Base-by-base conservation (phyloP, 495 filamentous ascomycete genomes). In the Penicillium cataractarum region DNA sequence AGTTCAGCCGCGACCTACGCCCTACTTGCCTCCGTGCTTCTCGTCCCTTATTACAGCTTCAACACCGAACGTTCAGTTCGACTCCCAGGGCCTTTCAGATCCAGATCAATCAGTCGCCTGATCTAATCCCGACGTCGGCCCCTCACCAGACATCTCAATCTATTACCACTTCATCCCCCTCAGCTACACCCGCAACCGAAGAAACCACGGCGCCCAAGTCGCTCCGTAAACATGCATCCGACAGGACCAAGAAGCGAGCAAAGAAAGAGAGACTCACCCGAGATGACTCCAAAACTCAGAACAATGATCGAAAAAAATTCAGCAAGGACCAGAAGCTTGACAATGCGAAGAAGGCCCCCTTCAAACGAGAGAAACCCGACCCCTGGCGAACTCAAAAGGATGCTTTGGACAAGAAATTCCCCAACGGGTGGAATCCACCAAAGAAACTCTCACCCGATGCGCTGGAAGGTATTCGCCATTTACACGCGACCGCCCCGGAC, bases 381-480 rank as follows among this genome's bases (percentile, higher is more conserved):
- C 50, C 55, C 3, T 97, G 93, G 93, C 81, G 84, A 65, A 75
- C 86, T 10, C 86, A 96, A 50, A 96, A 96, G 73, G 73, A 71
- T 1, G 86, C 84, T 0, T 71, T 94, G 19, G 76, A 86, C 57
- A 67, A 81, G 31, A 97, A 97, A 70, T 96, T 97, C 66, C 82
- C 86, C 1, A 73, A 66, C 0, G 87, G 88, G 7, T 99, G 94
- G 93, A 78, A 82, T 42, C 92, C 95, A 24, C 80, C 81, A 27
- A 98, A 96, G 76, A 87, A 87, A 59, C 85, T 99, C 2, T 98
- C 95, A 0, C 95, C 94, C 0, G 93, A 97, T 73, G 91, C 94
- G 12, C 71, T 96, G 12, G 89, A 92, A 17, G 92, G 92, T 29
- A 97, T 98, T 60, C 87, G 91, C 21, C 86, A 88, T 31, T 80